Percentiles rank a stretch among this genome's conserved stretches.
Evolutionary conservation across 2,329 filamentous ascomycete genomes (phyloP).

Genomic region (Periconia sp.): DNA sequence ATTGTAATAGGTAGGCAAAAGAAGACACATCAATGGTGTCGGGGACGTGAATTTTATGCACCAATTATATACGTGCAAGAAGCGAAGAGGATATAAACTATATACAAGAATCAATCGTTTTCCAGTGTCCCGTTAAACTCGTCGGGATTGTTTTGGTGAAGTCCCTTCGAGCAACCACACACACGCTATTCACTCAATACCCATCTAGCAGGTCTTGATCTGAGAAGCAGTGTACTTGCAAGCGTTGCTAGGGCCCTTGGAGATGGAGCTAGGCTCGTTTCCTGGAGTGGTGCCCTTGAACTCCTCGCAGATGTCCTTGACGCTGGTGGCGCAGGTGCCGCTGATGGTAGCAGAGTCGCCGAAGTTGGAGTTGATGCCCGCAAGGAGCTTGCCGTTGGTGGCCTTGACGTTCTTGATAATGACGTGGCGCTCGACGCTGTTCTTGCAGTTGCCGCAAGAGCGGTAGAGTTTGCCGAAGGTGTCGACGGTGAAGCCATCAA

Average conservation of each 20-base stretch:
- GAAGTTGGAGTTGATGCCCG: constrained; percentile 54
- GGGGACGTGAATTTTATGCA: not conserved
- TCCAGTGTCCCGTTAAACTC: no score
- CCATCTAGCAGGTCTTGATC: constrained; percentile 31
- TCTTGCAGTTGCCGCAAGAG: constrained; percentile 49
- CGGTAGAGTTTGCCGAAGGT: constrained; percentile 45
- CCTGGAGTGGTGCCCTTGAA: constrained; percentile 23
- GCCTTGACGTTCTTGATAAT: constrained; percentile 44
- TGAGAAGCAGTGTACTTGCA: constrained; percentile 34
- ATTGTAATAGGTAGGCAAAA: not conserved
- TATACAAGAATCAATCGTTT: not conserved
- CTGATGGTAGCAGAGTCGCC: constrained; percentile 48
- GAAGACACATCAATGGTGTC: not conserved
- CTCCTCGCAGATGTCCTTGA: constrained; percentile 21
- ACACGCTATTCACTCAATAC: not conserved
- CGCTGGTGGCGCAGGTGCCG: constrained; percentile 21
- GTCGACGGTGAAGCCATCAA: constrained; percentile 26
- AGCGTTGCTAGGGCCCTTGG: constrained; percentile 14
- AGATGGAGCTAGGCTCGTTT: constrained; percentile 17
- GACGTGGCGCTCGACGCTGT: constrained; percentile 47
- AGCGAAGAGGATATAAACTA: not conserved
- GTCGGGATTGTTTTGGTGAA: no score
- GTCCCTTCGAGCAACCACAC: no score
- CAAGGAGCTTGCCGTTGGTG: constrained; percentile 38
- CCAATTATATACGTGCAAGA: not conserved